Base-by-base conservation (phyloP, 2,329 filamentous ascomycete species). In the Mollisiaceae sp. region DNA sequence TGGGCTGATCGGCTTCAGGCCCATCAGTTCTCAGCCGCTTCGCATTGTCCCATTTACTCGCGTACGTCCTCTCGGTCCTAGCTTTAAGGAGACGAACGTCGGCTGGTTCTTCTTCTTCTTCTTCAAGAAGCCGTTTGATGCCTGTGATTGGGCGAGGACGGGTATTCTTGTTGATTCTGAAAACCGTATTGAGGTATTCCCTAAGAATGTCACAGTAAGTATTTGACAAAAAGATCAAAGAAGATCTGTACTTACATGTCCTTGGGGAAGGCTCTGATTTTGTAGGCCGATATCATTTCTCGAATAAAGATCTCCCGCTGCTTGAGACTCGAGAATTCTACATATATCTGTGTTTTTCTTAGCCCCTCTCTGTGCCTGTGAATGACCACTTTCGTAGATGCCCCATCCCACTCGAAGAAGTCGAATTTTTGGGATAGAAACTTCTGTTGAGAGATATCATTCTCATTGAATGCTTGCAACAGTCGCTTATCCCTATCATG, bases 111-210 rank as follows among this genome's bases (percentile, higher is more conserved):
- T 63, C 57, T 43, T 63, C 57, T 43, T 65, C 52, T 24, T 55
- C 43, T n/a, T 24, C 35, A 22, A 4, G 27, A 27, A 43, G 27
- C 38, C 43, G 24, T 56, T 39, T 38, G 2, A 5, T 22, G 8
- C 54, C 58, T 6, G 52, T 5, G 24, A n/a, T 9, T 8, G 52
- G 52, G 9, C n/a, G 8, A 12, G 12, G 18, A n/a, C 8, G 2
- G 8, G 3, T 2, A 5, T 4, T 9, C 6, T 50, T 50, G 1
- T 50, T 11, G 8, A 22, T 1, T 8, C 20, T 24, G 45, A 69
- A 67, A 3, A 58, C 50, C 43, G 35, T 69, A 3, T 65, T 58
- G 6, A 69, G 20, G 18, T 64, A 58, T 32, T 58, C 61, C 2
- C 54, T 64, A 32, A 18, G n/a, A 18, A 14, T 8, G 18, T n/a